A percentile compares a stretch with the other conserved stretches of the same genome.
phyloP scores from a whole-genome alignment of 441 rosid genomes.

The Pelargonium citronellum region DNA sequence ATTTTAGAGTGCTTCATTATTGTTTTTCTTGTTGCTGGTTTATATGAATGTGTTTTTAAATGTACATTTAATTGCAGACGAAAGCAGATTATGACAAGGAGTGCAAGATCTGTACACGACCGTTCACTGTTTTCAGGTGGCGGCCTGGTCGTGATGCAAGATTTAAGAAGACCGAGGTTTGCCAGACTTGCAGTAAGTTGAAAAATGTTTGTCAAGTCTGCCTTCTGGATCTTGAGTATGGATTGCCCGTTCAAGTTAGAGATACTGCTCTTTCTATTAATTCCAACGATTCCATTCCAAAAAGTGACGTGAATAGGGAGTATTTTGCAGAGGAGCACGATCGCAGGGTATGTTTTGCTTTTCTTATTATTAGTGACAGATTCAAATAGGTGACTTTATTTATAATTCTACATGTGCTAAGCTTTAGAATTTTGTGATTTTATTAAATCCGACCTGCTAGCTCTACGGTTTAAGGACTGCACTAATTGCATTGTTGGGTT shows the following conservation, averaged over 20 bases:
- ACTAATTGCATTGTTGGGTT: background rate
- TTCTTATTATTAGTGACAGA: background rate
- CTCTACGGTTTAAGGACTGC: conserved; percentile 1
- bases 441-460: background rate
- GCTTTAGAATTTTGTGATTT: background rate
- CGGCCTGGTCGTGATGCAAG: conserved; percentile 92
- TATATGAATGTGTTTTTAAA: background rate
- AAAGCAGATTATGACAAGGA: conserved; percentile 82
- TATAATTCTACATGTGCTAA: background rate
- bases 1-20: background rate
- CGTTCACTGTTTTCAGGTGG: conserved; percentile 96
- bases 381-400: background rate
- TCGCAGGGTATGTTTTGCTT: conserved; percentile 47
- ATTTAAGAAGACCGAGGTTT: conserved; percentile 79
- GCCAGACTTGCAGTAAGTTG: conserved; percentile 92
- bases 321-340: conserved; percentile 97
- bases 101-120: conserved; percentile 89
- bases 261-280: conserved; percentile 81
- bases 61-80: conserved; percentile 41
- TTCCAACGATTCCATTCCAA: conserved; percentile 84
- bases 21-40: background rate
- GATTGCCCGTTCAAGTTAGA: conserved; percentile 93
- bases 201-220: conserved; percentile 97
- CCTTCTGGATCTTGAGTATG: conserved; percentile 88
- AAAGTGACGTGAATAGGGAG: conserved; percentile 92